Evolutionary conservation across 176 grass and related monocot species (phyloP).

Genomic region (Eremochloa ophiuroides): DNA sequence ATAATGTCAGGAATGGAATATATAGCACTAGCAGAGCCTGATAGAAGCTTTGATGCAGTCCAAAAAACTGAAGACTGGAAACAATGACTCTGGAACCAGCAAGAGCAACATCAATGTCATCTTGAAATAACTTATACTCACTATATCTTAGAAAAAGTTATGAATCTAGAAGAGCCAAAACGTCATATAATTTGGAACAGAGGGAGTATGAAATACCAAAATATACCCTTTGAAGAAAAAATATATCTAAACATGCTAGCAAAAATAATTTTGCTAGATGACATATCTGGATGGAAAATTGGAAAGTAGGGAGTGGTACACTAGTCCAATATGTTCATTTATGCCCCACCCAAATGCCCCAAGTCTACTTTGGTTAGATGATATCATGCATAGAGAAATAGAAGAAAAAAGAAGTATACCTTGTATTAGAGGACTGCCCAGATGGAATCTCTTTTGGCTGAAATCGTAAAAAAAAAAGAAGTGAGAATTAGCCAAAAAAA

Average conservation of each 20-base stretch:
- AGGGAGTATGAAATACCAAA: not conserved
- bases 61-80: not conserved
- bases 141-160: not conserved
- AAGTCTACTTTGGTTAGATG: not conserved
- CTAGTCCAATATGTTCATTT: not conserved
- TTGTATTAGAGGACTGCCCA: constrained; percentile 40
- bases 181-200: not conserved
- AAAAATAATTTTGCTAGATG: not conserved
- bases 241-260: not conserved
- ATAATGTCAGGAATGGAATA: not conserved
- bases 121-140: not conserved
- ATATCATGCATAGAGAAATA: not conserved
- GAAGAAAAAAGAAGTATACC: constrained; percentile 24
- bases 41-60: not conserved
- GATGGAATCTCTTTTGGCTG: constrained; percentile 34
- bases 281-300: not conserved
- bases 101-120: constrained; percentile 3
- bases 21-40: not conserved
- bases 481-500: constrained; percentile 3
- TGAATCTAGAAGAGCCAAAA: no score
- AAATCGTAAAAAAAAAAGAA: constrained; percentile 20
- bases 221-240: not conserved
- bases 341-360: not conserved
- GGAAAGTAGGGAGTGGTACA: not conserved
- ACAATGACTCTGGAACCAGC: not conserved